Conservation (phyloP, 2,329 filamentous ascomycete genomes). For the Epichloe sylvatica region DNA sequence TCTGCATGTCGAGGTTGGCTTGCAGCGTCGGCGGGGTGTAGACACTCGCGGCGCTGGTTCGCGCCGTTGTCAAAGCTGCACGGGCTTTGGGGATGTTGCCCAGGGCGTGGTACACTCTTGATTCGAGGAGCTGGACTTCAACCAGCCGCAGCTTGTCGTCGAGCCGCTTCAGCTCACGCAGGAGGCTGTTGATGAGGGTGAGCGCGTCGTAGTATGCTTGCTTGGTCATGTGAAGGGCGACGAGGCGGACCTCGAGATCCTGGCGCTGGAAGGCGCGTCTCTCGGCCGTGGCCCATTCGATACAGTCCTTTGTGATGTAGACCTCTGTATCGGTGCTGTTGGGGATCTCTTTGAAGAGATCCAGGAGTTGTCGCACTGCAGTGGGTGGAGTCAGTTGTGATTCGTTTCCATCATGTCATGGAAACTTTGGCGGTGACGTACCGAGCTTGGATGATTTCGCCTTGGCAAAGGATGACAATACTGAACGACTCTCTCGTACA, state of each 20-base stretch:
- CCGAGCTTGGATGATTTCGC: constrained; percentile 97
- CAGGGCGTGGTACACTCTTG: constrained; percentile 89
- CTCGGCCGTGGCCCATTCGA: constrained; percentile 96
- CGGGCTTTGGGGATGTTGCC: constrained; percentile 94
- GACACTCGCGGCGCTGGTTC: constrained; percentile 89
- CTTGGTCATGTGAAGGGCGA: constrained; percentile 90
- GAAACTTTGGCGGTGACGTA: constrained; percentile 31
- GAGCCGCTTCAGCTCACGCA: constrained; percentile 92
- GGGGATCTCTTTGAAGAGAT: constrained; percentile 86
- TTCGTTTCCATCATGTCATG: background rate
- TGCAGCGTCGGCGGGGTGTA: constrained; percentile 93
- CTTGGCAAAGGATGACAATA: constrained; percentile 93
- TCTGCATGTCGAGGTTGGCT: constrained; percentile 97
- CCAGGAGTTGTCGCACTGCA: constrained; percentile 85
- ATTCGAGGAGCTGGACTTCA: constrained; percentile 94
- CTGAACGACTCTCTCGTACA: constrained; percentile 77
- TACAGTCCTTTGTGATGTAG: constrained; percentile 92
- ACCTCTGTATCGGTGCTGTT: constrained; percentile 92
- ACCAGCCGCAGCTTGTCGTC: constrained; percentile 98
- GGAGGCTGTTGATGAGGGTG: constrained; percentile 87
- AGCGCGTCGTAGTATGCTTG: constrained; percentile 95
- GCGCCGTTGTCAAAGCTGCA: constrained; percentile 83
- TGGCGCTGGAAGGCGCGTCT: constrained; percentile 92
- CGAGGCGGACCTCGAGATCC: constrained; percentile 92
- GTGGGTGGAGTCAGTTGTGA: background rate